Conservation (phyloP, 2,329 filamentous ascomycete species). For the Colletotrichum australisinense region DNA sequence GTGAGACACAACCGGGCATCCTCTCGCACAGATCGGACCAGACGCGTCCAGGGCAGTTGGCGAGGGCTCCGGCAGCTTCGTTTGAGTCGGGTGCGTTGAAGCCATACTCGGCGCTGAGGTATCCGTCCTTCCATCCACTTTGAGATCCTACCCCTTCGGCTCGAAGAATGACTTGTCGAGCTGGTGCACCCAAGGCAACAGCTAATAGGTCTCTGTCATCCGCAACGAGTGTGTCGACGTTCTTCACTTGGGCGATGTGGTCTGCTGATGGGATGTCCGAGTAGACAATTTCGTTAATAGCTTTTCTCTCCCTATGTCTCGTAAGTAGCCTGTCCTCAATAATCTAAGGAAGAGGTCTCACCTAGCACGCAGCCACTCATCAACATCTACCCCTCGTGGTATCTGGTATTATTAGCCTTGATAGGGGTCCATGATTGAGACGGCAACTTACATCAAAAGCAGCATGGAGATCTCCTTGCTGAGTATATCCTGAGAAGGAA, state of each 20-base stretch:
- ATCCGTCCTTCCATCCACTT: conserved; percentile 65
- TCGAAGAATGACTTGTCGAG: conserved; percentile 63
- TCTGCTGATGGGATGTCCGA: conserved; percentile 53
- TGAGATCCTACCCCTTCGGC: conserved; percentile 62
- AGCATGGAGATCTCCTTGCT: conserved; percentile 43
- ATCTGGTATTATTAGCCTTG: conserved; percentile 48
- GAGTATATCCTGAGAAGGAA: conserved; percentile 46
- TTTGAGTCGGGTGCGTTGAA: conserved; percentile 64
- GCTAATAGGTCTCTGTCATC: conserved; percentile 62
- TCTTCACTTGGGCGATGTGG: conserved; percentile 53
- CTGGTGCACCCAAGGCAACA: conserved; percentile 63
- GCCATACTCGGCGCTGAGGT: conserved; percentile 62
- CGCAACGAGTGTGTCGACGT: conserved; percentile 60
- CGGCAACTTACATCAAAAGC: conserved; percentile 49
- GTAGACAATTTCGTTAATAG: conserved; percentile 61
- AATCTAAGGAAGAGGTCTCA: conserved; percentile 34
- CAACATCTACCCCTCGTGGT: conserved; percentile 55
- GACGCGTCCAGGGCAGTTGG: conserved; percentile 60
- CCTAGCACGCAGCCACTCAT: conserved; percentile 59
- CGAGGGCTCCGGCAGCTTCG: conserved; percentile 58
- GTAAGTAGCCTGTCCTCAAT: conserved; percentile 3
- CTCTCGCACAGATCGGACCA: conserved; percentile 66
- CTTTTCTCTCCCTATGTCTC: conserved; percentile 52
- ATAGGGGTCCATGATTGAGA: no score
- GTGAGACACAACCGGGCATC: conserved; percentile 62